Percentiles rank a stretch among this genome's conserved stretches.
Evolutionary conservation across 768 basidiomycete species (phyloP).

Genomic region (Mycena vulgaris): DNA sequence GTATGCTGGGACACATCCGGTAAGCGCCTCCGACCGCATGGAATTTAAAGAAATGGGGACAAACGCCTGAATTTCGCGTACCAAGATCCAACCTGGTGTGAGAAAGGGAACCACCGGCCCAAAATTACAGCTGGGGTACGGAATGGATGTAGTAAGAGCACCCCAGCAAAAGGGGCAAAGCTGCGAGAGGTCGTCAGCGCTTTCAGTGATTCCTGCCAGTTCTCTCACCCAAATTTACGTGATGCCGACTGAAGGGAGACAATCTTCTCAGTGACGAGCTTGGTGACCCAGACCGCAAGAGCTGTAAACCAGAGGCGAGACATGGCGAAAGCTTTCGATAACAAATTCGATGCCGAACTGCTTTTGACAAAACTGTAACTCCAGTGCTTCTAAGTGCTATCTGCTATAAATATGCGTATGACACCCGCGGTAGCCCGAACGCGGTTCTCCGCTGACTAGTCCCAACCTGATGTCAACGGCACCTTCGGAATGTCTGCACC

Average conservation of each 20-base stretch:
- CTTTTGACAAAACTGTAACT: too few relatives aligned
- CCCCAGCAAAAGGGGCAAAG: constrained; percentile 32
- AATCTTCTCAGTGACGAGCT: constrained; percentile 4
- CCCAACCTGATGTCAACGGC: too few relatives aligned
- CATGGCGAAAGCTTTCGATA: neutral
- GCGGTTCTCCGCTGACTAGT: too few relatives aligned
- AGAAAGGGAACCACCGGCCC: constrained; percentile 53
- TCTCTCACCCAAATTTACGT: neutral
- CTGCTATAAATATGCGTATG: too few relatives aligned
- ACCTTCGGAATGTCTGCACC: too few relatives aligned
- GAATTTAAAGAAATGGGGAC: constrained; percentile 36
- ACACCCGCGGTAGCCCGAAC: too few relatives aligned
- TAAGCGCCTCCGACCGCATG: too few relatives aligned
- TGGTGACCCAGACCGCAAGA: constrained; percentile 14
- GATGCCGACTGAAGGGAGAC: constrained; percentile 1
- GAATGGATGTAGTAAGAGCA: constrained; percentile 53
- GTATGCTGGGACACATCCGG: too few relatives aligned
- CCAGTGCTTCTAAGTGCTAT: too few relatives aligned
- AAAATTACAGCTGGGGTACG: constrained; percentile 43
- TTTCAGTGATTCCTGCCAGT: too few relatives aligned
- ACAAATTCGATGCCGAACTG: too few relatives aligned
- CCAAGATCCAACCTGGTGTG: constrained; percentile 51
- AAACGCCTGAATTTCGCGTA: constrained; percentile 54
- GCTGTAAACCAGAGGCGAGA: neutral
- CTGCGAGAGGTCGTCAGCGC: neutral